phyloP scores from a whole-genome alignment of 2,329 filamentous ascomycete genomes.

The Xylariaceae sp. region DNA sequence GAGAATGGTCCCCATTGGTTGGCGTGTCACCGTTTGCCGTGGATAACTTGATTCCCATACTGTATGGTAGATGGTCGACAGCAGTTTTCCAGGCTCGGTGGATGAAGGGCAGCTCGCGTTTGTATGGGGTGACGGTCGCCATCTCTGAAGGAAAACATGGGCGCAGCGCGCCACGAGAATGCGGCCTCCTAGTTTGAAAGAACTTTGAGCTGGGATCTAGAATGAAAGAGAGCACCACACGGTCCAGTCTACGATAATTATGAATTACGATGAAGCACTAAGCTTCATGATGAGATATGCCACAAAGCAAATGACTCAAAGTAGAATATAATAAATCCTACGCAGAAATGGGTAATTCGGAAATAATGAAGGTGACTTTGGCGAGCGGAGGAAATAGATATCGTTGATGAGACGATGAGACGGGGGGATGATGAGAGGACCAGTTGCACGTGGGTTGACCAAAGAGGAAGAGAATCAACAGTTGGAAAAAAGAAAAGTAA shows the following conservation, averaged over 20 bases:
- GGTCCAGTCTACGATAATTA: constrained; percentile 30
- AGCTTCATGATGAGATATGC: constrained; percentile 31
- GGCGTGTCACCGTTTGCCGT: constrained; percentile 46
- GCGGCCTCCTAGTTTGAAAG: constrained; percentile 33
- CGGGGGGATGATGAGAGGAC: no score
- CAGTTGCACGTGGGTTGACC: constrained; percentile 2
- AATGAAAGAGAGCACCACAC: constrained; percentile 7
- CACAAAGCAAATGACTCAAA: constrained; percentile 7
- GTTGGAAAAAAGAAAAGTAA: neutral
- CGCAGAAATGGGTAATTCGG: neutral
- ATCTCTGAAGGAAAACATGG: constrained; percentile 50
- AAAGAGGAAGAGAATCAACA: neutral
- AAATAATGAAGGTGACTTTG: neutral
- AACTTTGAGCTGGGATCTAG: constrained; percentile 19
- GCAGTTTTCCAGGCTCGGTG: constrained; percentile 60
- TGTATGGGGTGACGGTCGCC: constrained; percentile 53
- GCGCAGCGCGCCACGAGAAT: constrained; percentile 39
- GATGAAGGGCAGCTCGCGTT: constrained; percentile 59
- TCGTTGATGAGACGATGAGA: constrained; percentile 1
- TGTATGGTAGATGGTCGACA: constrained; percentile 50
- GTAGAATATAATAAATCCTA: neutral
- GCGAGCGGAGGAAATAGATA: no score
- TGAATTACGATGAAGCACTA: constrained; percentile 31
- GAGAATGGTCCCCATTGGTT: constrained; percentile 45
- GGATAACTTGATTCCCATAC: constrained; percentile 53